Percentiles rank a stretch among this genome's conserved stretches.
Evolutionary conservation across 495 filamentous ascomycete genomes (phyloP).

Genomic region (Hypoxylon rickii): DNA sequence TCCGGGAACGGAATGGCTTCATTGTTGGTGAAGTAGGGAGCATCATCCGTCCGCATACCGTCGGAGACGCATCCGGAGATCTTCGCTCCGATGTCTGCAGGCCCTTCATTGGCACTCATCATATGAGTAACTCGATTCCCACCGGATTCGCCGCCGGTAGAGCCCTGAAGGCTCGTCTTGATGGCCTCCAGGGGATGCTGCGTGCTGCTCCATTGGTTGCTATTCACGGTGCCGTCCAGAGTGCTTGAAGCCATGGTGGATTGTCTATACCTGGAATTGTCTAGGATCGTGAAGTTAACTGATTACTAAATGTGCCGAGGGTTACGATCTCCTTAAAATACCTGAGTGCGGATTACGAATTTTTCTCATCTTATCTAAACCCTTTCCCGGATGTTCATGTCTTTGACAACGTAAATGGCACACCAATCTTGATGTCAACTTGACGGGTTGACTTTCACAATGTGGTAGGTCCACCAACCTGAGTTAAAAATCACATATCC

Average conservation of each 20-base stretch:
- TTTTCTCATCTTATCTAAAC: no score
- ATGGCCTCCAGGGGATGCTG: constrained; percentile 40
- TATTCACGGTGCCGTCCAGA: constrained; percentile 13
- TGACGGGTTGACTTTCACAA: neutral
- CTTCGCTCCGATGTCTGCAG: constrained; percentile 59
- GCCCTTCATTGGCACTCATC: constrained; percentile 58
- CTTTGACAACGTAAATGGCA: no score
- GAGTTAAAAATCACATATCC: neutral
- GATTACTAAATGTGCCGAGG: no score
- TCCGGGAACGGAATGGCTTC: constrained; percentile 64
- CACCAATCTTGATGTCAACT: constrained; percentile 11
- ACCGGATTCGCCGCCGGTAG: constrained; percentile 33
- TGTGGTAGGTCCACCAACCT: neutral
- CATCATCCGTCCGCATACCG: constrained; percentile 56
- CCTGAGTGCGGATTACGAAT: no score
- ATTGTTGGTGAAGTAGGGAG: constrained; percentile 62
- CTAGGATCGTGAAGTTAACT: no score
- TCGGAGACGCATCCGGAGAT: constrained; percentile 52
- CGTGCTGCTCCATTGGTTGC: constrained; percentile 36
- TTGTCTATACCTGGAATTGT: no score
- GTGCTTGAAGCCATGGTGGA: constrained; percentile 16
- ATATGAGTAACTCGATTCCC: constrained; percentile 38
- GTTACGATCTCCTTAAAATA: no score
- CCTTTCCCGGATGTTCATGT: no score
- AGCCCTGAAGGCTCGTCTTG: constrained; percentile 33